These are phyloP conservation scores for Aspergillus sp. DNA, from an alignment of 2,329 filamentous ascomycete genomes.

Conservation along the genomic window DNA sequence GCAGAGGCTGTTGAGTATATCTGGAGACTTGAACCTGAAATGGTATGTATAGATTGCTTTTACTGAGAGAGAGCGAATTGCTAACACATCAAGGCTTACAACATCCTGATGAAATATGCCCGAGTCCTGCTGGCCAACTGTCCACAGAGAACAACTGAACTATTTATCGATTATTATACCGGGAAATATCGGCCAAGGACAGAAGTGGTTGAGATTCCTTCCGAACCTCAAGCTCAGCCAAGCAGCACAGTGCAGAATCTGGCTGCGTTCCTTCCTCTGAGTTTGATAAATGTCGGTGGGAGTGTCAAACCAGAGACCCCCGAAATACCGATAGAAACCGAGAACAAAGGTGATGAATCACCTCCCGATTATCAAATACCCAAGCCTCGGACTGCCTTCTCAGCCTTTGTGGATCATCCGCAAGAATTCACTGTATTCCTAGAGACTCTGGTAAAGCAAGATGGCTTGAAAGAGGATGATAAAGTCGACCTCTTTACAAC, in stretches of 20 bases:
- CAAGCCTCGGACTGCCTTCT: slow-evolving; percentile 84
- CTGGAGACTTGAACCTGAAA: slow-evolving; percentile 75
- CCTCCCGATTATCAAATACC: slow-evolving; percentile 68
- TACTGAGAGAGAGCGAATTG: neutral
- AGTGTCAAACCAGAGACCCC: slow-evolving; percentile 27
- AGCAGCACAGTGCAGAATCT: slow-evolving; percentile 81
- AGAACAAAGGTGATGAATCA: slow-evolving; percentile 29
- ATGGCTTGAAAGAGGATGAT: slow-evolving; percentile 66
- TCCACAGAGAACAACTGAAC: slow-evolving; percentile 70
- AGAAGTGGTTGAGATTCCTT: slow-evolving; percentile 51
- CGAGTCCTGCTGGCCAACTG: slow-evolving; percentile 85
- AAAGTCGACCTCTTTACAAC: slow-evolving; percentile 88
- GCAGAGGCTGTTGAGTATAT: slow-evolving; percentile 86
- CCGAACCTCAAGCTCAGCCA: slow-evolving; percentile 44
- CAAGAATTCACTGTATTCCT: slow-evolving; percentile 89
- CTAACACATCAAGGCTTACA: slow-evolving; percentile 62
- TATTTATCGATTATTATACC: slow-evolving; percentile 95
- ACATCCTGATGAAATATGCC: slow-evolving; percentile 91
- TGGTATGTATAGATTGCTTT: slow-evolving; percentile 40
- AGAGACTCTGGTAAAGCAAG: slow-evolving; percentile 75
- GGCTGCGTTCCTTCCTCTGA: slow-evolving; percentile 74
- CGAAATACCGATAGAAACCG: slow-evolving; percentile 20
- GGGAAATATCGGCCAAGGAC: slow-evolving; percentile 69
- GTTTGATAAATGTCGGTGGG: slow-evolving; percentile 70
- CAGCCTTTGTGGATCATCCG: slow-evolving; percentile 90